These are phyloP conservation scores for Crithidia sp. DNA, from an alignment of 208 protist species.

Conservation along the genomic window DNA sequence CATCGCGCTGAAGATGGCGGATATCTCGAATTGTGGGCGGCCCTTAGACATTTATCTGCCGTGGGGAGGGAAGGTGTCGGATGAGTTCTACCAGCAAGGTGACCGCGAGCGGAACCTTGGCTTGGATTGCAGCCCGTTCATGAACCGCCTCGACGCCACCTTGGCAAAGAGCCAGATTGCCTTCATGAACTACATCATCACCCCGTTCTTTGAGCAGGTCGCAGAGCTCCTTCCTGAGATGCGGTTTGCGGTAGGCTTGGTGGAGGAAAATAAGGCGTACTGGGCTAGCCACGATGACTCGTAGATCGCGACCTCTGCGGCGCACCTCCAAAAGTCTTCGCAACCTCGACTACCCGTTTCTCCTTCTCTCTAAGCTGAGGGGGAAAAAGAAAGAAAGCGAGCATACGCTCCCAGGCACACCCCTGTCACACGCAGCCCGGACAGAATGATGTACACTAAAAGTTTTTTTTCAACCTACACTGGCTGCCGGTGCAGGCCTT, in stretches of 20 bases:
- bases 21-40: constrained; percentile 95
- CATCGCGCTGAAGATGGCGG: constrained; percentile 95
- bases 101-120: constrained; percentile 89
- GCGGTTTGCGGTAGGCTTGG: constrained; percentile 78
- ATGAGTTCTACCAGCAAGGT: constrained; percentile 95
- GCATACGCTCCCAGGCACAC: no score
- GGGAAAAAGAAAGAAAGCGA: neutral
- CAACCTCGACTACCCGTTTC: no score
- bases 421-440: no score
- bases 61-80: constrained; percentile 90
- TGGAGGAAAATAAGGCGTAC: constrained; percentile 84
- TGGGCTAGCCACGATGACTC: constrained; percentile 72
- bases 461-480: no score
- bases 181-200: constrained; percentile 94
- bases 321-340: no score
- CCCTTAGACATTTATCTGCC: constrained; percentile 85
- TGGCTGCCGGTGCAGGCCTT: no score
- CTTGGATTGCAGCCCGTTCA: constrained; percentile 93
- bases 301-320: neutral
- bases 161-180: constrained; percentile 90
- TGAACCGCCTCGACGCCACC: constrained; percentile 81
- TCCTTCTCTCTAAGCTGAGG: no score
- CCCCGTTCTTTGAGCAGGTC: constrained; percentile 89
- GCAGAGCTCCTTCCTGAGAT: constrained; percentile 85
- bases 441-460: no score